Conservation (phyloP, 352 stramenopile species). For the Globisporangium cederbergense region DNA sequence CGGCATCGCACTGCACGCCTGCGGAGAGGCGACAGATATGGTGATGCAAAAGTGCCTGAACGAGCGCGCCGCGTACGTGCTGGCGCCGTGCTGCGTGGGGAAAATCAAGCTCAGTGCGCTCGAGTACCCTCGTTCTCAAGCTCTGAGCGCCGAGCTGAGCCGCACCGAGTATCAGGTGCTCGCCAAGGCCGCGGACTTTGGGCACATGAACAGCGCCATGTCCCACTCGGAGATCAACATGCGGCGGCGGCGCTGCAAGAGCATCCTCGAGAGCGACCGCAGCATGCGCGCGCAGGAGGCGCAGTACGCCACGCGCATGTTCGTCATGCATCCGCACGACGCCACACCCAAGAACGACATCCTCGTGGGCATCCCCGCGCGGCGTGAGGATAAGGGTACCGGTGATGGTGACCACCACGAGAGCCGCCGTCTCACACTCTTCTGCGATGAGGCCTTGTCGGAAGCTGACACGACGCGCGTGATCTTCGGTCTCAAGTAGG, state of each 20-base stretch:
- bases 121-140: conserved; percentile 54
- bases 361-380: conserved; percentile 58
- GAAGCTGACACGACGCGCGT: conserved; percentile 2
- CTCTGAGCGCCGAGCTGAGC: conserved; percentile 36
- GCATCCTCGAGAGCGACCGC: conserved; percentile 76
- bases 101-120: conserved; percentile 72
- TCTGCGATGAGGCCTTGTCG: conserved; percentile 24
- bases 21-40: conserved; percentile 80
- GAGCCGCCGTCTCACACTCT: conserved; percentile 23
- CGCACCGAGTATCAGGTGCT: conserved; percentile 74
- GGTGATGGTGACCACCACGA: neutral
- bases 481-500: conserved; percentile 14
- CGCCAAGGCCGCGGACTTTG: conserved; percentile 75
- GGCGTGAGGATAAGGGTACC: neutral
- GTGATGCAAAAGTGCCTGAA: conserved; percentile 72
- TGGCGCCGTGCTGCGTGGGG: conserved; percentile 79
- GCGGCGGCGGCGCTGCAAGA: conserved; percentile 69
- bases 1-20: conserved; percentile 77
- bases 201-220: conserved; percentile 41
- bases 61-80: conserved; percentile 58
- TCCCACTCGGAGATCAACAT: conserved; percentile 46
- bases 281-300: conserved; percentile 53
- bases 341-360: conserved; percentile 85
- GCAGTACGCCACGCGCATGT: conserved; percentile 67
- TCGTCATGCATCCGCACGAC: conserved; percentile 70